These are phyloP conservation scores for Prunus padus DNA, from an alignment of 306 rosid species.

Conservation along the genomic window DNA sequence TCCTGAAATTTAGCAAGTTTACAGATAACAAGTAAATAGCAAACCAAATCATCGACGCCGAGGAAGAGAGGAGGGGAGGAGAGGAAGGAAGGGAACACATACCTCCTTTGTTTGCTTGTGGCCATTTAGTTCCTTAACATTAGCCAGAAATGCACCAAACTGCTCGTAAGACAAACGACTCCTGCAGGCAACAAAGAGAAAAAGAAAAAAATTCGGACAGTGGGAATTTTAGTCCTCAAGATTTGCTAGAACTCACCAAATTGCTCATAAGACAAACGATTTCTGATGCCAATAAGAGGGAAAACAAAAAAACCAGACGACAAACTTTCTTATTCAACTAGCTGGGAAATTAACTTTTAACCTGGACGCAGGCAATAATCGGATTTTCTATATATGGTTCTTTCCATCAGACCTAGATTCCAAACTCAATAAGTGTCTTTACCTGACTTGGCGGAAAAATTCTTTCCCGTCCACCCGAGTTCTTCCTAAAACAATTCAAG, in stretches of 20 bases:
- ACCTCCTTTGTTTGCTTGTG: constrained; percentile 94
- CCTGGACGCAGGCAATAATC: no score
- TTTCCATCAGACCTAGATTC: constrained; percentile 7
- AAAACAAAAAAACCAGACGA: not conserved
- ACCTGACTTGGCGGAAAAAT: constrained; percentile 99
- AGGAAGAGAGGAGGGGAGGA: not conserved
- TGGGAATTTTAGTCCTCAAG: constrained; percentile 52
- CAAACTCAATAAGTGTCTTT: constrained; percentile 17
- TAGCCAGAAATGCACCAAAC: constrained; percentile 89
- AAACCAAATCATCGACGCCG: no score
- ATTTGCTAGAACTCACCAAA: constrained; percentile 76
- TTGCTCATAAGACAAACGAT: constrained; percentile 79
- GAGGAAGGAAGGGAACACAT: not conserved
- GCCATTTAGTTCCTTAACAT: constrained; percentile 90
- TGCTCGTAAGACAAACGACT: constrained; percentile 92
- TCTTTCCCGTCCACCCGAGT: constrained; percentile 93
- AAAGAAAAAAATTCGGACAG: not conserved
- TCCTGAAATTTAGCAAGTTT: constrained; percentile 50
- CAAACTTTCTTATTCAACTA: not conserved
- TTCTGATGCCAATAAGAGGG: constrained; percentile 32
- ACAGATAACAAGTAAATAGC: not conserved
- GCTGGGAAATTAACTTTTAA: no score
- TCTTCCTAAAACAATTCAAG: constrained; percentile 49
- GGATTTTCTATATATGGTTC: not conserved
- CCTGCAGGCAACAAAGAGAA: constrained; percentile 45